phyloP scores from a whole-genome alignment of 148 eudicot genomes.

The Selenicereus undatus region DNA sequence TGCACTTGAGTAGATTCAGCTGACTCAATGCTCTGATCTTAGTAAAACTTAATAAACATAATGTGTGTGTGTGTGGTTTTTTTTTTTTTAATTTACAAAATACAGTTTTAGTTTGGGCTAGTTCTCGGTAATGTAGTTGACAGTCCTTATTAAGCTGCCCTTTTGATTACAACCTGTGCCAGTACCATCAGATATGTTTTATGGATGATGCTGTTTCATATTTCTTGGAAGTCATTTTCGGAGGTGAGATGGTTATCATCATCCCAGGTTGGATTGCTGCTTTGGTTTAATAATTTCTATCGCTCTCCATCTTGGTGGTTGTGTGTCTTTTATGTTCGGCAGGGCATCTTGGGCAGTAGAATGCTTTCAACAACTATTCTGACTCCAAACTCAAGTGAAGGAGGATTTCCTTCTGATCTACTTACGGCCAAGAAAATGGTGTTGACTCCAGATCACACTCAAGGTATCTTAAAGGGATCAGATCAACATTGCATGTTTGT shows the following conservation, averaged over 20 bases:
- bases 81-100: background rate
- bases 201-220: background rate
- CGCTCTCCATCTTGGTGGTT: background rate
- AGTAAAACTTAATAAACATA: background rate
- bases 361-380: constrained; percentile 53
- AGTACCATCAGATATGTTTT: background rate
- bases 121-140: background rate
- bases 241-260: background rate
- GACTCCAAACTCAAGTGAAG: constrained; percentile 63
- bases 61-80: no score
- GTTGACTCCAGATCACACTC: constrained; percentile 45
- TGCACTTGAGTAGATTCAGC: background rate
- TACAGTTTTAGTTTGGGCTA: background rate
- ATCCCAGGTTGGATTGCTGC: background rate
- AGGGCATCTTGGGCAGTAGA: constrained; percentile 39
- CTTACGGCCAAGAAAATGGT: constrained; percentile 43
- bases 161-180: background rate
- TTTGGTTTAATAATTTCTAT: background rate
- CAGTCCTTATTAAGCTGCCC: background rate
- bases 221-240: background rate
- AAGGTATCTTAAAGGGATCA: constrained; percentile 41
- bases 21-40: background rate
- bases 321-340: background rate
- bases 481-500: background rate
- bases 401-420: constrained; percentile 59